Conservation (phyloP, 257 asterid species). For the Jacaranda copaia region DNA sequence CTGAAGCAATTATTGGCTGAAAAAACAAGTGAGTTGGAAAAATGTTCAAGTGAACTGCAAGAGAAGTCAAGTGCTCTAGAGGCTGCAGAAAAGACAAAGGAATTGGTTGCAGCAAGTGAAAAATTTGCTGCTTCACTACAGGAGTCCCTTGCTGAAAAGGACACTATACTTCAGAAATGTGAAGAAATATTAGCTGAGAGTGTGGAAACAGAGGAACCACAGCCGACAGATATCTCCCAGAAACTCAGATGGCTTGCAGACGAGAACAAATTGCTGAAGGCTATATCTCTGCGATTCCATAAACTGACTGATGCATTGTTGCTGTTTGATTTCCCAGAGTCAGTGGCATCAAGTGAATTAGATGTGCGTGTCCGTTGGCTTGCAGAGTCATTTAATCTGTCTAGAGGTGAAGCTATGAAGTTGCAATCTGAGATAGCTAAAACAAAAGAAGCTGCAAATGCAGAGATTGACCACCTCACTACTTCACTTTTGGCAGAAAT, state of each 20-base stretch:
- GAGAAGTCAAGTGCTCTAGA: constrained; percentile 78
- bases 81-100: constrained; percentile 67
- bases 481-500: constrained; percentile 66
- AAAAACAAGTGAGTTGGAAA: constrained; percentile 74
- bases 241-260: constrained; percentile 71
- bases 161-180: constrained; percentile 62
- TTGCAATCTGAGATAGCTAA: constrained; percentile 62
- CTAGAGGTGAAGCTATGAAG: constrained; percentile 64
- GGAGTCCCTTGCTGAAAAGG: constrained; percentile 76
- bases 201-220: constrained; percentile 50
- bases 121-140: constrained; percentile 58
- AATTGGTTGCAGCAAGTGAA: constrained; percentile 59
- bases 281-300: constrained; percentile 55
- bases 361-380: constrained; percentile 69
- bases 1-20: constrained; percentile 84
- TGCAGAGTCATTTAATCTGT: constrained; percentile 57
- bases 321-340: constrained; percentile 68
- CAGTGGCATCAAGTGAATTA: constrained; percentile 56
- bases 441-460: constrained; percentile 58
- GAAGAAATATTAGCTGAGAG: constrained; percentile 66
- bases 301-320: constrained; percentile 55
- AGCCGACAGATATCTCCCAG: constrained; percentile 61
- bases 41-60: constrained; percentile 61
- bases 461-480: constrained; percentile 64
- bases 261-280: constrained; percentile 64